phyloP scores from a whole-genome alignment of 202 grass and related monocot species.

The Digitaria exilis region DNA sequence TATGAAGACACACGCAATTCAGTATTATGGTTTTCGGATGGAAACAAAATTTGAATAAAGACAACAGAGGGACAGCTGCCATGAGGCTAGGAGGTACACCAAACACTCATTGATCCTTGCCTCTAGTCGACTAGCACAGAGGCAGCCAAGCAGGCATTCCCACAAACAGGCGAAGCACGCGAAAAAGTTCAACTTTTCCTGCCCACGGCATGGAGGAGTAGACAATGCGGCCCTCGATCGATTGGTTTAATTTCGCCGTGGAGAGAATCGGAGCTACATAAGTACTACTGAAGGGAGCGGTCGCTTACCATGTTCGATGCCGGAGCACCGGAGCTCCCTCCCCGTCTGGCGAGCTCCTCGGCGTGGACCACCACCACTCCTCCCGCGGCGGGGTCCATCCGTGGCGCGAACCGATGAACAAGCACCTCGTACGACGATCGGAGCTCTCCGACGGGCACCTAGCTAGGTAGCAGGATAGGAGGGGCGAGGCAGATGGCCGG shows the following conservation, averaged over 20 bases:
- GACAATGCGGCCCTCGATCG: neutral
- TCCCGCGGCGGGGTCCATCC: neutral
- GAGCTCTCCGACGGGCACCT: no score
- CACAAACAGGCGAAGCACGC: neutral
- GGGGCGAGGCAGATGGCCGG: no score
- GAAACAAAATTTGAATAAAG: neutral
- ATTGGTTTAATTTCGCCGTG: neutral
- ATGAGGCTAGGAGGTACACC: neutral
- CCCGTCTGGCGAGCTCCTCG: conserved; percentile 21
- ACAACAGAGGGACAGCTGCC: neutral
- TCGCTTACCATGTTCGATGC: neutral
- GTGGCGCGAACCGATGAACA: no score
- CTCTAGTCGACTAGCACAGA: neutral
- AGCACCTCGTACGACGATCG: no score
- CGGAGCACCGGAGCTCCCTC: neutral
- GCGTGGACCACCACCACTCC: conserved; percentile 23
- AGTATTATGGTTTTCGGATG: neutral
- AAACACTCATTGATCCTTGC: neutral
- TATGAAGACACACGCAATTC: neutral
- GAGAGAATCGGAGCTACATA: neutral
- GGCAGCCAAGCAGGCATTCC: neutral
- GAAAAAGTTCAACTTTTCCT: neutral
- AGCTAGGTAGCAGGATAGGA: no score
- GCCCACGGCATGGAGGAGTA: neutral
- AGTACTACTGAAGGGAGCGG: neutral